Evolutionary conservation across 1,139 yeast genomes (phyloP), one percentile per base, ranked within the genome.

Genomic region (Arxiozyma bovina): DNA sequence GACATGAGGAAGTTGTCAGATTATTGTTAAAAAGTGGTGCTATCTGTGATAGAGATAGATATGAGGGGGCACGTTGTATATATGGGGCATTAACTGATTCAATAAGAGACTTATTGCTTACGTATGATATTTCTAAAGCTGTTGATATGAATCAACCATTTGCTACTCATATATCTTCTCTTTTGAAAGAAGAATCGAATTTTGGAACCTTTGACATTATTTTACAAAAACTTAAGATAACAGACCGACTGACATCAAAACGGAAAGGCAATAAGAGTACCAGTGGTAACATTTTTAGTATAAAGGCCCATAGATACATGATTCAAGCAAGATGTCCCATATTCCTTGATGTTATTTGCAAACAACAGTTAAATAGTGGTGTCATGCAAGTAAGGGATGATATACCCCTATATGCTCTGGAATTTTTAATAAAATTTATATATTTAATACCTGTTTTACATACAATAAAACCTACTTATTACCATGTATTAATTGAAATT

Each of bases 41-140:
- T 0, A 76, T 82, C 1, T 85, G 91, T 67, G 91, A 85, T 66
- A 75, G 90, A 63, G 93, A 86, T 63, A 83, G 90, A 22, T 82
- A 82, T 64, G 87, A 86, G 67, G 94, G 95, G 2, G 89, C 85
- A 12, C 75, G 94, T 48, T 86, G 93, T 60, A 76, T 86, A 1
- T 85, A 87, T 64, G 94, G 91, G 1, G 94, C 94, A 0, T 69
- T 87, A 55, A 87, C 79, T 27, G 89, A 85, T 62, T 70, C 73
- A 15, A 87, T 87, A 27, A 69, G 90, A 50, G 77, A 79, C 53
- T 66, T 84, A 30, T 69, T 87, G 55, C 66, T 83, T 21, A 75
- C 81, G 55, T 83, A 77, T 63, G 90, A 85, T 64, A 77, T 86
- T 50, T 79, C 88, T 4, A 86, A 84, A 62, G 81, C 83, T 0